Conservation (phyloP, 2,329 filamentous ascomycete genomes). For the Stachybotrys chlorohalonatus region DNA sequence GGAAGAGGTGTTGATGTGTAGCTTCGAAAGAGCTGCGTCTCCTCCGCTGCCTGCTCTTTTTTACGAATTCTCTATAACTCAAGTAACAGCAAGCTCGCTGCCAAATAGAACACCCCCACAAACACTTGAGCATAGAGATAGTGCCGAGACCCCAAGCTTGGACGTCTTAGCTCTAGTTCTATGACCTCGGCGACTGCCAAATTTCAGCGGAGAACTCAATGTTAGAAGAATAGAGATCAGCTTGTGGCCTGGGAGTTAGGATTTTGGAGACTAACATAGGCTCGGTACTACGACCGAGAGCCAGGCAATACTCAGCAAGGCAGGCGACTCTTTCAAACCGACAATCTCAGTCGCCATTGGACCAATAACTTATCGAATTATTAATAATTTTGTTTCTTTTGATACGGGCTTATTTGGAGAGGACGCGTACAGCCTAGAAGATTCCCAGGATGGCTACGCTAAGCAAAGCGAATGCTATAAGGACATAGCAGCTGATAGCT, state of each 20-base stretch:
- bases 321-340: constrained; percentile 1
- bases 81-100: not conserved
- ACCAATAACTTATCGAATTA: not conserved
- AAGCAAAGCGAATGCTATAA: not conserved
- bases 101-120: not conserved
- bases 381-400: not conserved
- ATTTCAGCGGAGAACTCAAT: not conserved
- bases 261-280: not conserved
- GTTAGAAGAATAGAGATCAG: not conserved
- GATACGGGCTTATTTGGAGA: not conserved
- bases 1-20: too few relatives aligned
- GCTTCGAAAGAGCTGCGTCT: too few relatives aligned
- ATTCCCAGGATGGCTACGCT: constrained; percentile 1
- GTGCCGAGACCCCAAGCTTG: not conserved
- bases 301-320: constrained; percentile 1
- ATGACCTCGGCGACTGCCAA: not conserved
- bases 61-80: not conserved
- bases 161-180: not conserved
- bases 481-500: not conserved
- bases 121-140: not conserved
- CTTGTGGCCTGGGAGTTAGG: not conserved
- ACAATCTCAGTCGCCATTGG: not conserved
- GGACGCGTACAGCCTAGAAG: not conserved
- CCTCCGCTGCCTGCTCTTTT: not conserved
- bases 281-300: not conserved